phyloP scores from a whole-genome alignment of 129 eudicot genomes.

The Rutidosis leptorrhynchoides region DNA sequence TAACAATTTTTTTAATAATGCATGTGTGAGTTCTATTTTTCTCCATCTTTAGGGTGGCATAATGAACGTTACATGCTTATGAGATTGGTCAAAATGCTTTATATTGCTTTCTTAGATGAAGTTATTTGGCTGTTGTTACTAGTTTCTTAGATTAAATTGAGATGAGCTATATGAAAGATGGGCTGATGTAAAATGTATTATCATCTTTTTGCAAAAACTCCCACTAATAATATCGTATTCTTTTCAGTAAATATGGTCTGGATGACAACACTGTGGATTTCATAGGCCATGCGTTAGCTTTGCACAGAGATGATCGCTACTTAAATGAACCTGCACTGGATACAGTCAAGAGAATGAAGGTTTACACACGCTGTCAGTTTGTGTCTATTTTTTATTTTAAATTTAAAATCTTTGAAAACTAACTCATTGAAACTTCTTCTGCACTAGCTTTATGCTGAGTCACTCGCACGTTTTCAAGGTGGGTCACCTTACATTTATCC shows the following conservation, averaged over 20 bases:
- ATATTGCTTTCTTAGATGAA: neutral
- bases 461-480: constrained; percentile 75
- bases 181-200: neutral
- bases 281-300: constrained; percentile 92
- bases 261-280: constrained; percentile 94
- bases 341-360: constrained; percentile 93
- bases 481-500: constrained; percentile 77
- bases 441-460: constrained; percentile 62
- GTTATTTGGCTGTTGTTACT: neutral
- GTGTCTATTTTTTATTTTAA: neutral
- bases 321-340: constrained; percentile 84
- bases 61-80: neutral
- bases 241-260: constrained; percentile 81
- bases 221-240: neutral
- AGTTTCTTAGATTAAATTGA: neutral
- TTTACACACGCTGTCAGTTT: constrained; percentile 21
- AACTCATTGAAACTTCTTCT: constrained; percentile 11
- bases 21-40: neutral
- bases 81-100: neutral
- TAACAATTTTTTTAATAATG: neutral
- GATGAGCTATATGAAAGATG: neutral
- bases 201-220: neutral
- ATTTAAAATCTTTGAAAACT: constrained; percentile 6
- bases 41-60: neutral
- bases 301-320: constrained; percentile 92